These are phyloP conservation scores for Zychaea mexicana DNA, from an alignment of 371 early-diverging fungal species.

Conservation along the genomic window DNA sequence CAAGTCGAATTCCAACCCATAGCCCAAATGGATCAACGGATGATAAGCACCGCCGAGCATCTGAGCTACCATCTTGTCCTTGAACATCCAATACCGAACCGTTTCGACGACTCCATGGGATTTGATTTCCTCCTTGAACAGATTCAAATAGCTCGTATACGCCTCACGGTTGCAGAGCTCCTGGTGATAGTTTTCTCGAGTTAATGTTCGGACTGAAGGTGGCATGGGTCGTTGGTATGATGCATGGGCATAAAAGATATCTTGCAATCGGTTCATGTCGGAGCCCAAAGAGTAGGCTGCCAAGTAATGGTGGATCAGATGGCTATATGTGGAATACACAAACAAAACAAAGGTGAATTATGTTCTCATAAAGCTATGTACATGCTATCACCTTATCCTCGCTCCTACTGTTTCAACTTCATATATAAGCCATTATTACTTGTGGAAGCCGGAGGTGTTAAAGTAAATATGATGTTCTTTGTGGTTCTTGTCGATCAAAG, in stretches of 20 bases:
- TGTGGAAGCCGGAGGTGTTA: constrained; percentile 1
- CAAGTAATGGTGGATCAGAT: neutral
- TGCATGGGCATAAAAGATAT: constrained; percentile 48
- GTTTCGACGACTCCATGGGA: constrained; percentile 38
- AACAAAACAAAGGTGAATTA: no score
- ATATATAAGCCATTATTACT: neutral
- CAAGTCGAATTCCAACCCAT: constrained; percentile 62
- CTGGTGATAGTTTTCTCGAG: constrained; percentile 36
- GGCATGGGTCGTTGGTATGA: constrained; percentile 29
- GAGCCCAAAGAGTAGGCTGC: constrained; percentile 32
- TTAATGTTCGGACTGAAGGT: constrained; percentile 24
- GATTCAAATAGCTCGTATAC: constrained; percentile 45
- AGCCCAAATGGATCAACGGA: constrained; percentile 65
- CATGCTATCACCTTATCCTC: neutral
- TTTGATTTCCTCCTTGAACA: constrained; percentile 50
- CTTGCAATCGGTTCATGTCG: constrained; percentile 40
- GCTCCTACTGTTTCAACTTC: no score
- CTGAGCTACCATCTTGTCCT: constrained; percentile 39
- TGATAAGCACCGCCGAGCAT: constrained; percentile 54
- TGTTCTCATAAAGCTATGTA: neutral
- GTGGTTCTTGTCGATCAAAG: constrained; percentile 6
- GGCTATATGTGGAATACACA: no score
- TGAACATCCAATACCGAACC: constrained; percentile 47
- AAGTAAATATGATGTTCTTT: neutral
- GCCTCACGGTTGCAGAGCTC: constrained; percentile 37